These are phyloP conservation scores for Aspergillus leporis DNA, from an alignment of 495 filamentous ascomycete genomes.

Conservation along the genomic window DNA sequence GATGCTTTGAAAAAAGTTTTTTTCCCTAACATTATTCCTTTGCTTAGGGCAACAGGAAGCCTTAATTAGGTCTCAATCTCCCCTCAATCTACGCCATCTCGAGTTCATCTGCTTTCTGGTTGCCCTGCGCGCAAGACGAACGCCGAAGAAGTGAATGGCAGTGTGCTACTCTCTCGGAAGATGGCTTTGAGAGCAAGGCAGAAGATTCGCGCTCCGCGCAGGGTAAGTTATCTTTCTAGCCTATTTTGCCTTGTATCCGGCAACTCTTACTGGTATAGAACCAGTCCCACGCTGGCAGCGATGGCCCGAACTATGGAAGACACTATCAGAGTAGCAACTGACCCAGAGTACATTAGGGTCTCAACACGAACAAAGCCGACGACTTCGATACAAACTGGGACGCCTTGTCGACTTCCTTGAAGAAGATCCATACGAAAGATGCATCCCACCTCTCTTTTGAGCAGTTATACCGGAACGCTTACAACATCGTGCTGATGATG, in stretches of 20 bases:
- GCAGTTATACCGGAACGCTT: constrained; percentile 92
- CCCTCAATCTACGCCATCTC: not conserved
- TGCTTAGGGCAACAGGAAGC: not conserved
- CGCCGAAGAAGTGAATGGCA: constrained; percentile 16
- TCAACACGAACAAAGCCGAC: constrained; percentile 52
- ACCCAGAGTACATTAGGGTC: constrained; percentile 44
- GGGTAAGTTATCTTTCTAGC: constrained; percentile 51
- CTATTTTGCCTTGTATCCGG: not conserved
- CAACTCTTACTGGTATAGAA: not conserved
- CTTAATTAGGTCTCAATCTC: not conserved
- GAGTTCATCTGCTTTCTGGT: not conserved
- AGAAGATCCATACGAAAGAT: constrained; percentile 89
- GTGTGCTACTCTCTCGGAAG: constrained; percentile 16
- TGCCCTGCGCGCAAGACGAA: constrained; percentile 21
- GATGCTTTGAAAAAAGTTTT: not conserved
- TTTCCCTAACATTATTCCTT: not conserved
- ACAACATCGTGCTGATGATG: constrained; percentile 89
- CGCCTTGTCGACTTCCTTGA: constrained; percentile 68
- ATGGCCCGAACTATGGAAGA: constrained; percentile 3
- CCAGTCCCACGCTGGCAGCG: not conserved
- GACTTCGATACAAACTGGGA: constrained; percentile 86
- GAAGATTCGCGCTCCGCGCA: constrained; percentile 71
- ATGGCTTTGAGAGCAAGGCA: constrained; percentile 68
- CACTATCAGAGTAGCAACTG: constrained; percentile 12
- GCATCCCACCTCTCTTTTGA: constrained; percentile 91